Evolutionary conservation across 495 filamentous ascomycete genomes (phyloP), one percentile per base, ranked within the genome.

Genomic region (Xylaria longipes): DNA sequence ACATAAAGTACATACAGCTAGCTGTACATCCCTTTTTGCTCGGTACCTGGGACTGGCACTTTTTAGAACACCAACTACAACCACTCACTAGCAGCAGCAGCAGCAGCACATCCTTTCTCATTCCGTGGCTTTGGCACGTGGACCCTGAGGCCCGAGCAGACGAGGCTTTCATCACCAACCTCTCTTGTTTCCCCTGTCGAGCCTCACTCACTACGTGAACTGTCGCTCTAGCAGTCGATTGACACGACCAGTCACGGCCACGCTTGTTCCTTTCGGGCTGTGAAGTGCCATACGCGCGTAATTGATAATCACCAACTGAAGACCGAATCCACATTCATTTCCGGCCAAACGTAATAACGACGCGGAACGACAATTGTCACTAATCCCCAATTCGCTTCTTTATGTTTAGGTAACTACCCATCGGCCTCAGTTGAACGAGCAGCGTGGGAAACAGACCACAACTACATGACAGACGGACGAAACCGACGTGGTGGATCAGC

Each of bases 41-140:
- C 57, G 56, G 27, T 50, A 61, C 58, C 41, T 43, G 54, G 58
- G 22, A 27, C 45, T 37, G 29, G 39, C 27, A 41, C 60, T 37
- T 37, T 52, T 35, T 52, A 27, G 46, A 45, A 64, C 46, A 64
- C 68, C 58, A 64, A 64, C 68, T 70, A 45, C 58, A 8, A 48
- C 25, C 68, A 46, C 68, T 58, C 57, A 39, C 57, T 69, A 61
- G n/a, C 65, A 25, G n/a, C 39, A 22, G 52, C n/a, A 46, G 3
- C 43, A 27, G 22, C 58, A 43, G 50, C 52, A 68, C 37, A 45
- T 68, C 52, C n/a, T 68, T 68, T 68, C 39, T 25, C 20, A 29
- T 58, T 60, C 35, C 22, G 37, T 25, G 66, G 22, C 27, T 68
- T 58, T 68, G 52, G 52, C 66, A 68, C 66, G 66, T 68, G 66